phyloP scores from a whole-genome alignment of 2,329 filamentous ascomycete species.

The Arachnopeziza araneosa region DNA sequence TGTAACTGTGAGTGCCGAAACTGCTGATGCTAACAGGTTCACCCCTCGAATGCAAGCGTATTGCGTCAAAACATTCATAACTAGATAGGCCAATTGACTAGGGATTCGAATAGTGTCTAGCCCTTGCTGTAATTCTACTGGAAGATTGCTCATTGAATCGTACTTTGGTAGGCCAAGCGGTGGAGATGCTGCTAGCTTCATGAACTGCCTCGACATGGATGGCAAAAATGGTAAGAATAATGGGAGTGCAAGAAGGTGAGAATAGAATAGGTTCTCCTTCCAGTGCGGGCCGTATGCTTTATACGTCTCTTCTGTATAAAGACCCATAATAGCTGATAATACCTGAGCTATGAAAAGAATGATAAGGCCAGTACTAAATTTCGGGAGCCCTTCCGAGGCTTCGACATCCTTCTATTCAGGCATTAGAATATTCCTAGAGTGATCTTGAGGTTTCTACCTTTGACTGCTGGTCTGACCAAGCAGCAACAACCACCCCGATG shows the following conservation, averaged over 20 bases:
- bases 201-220: constrained; percentile 59
- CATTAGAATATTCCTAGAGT: constrained; percentile 12
- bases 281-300: constrained; percentile 80
- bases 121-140: constrained; percentile 34
- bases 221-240: constrained; percentile 69
- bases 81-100: constrained; percentile 65
- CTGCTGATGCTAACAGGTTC: constrained; percentile 83
- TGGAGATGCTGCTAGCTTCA: constrained; percentile 56
- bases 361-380: constrained; percentile 64
- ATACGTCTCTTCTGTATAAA: constrained; percentile 92
- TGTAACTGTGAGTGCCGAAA: constrained; percentile 89
- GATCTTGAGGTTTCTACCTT: constrained; percentile 51
- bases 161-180: constrained; percentile 43
- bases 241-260: constrained; percentile 68
- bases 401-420: constrained; percentile 19
- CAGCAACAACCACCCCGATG: constrained; percentile 77
- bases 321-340: constrained; percentile 87
- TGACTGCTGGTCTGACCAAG: constrained; percentile 79
- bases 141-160: constrained; percentile 29
- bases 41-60: constrained; percentile 94
- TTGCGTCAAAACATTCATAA: constrained; percentile 80
- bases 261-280: constrained; percentile 96
- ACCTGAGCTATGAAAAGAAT: constrained; percentile 86
- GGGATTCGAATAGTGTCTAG: constrained; percentile 44
- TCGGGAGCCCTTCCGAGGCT: constrained; percentile 33